phyloP scores from a whole-genome alignment of 2,329 filamentous ascomycete species.

The Xylariomycetidae sp. region DNA sequence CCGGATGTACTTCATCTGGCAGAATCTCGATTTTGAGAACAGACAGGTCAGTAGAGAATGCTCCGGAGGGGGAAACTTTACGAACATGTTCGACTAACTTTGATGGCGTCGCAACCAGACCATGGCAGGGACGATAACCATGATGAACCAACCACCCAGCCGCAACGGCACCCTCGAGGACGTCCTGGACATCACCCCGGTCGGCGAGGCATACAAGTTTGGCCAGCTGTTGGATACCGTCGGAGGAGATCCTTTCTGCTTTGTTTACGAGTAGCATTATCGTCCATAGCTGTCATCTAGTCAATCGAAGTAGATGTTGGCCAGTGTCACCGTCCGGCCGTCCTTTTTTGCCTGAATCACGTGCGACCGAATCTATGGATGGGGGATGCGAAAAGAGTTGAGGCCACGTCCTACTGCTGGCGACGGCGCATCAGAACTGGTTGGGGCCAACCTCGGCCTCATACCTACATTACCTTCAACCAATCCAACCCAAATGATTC shows the following conservation, averaged over 20 bases:
- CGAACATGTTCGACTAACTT: background rate
- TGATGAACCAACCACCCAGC: slow-evolving; percentile 34
- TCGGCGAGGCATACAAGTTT: slow-evolving; percentile 21
- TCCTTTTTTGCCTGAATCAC: too few species aligned
- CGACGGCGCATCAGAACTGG: too few species aligned
- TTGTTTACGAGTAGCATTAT: slow-evolving; percentile 35
- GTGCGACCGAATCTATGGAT: too few species aligned
- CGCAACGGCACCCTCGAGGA: slow-evolving; percentile 37
- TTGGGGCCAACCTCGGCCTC: too few species aligned
- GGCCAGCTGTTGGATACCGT: slow-evolving; percentile 33
- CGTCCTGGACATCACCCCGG: slow-evolving; percentile 21
- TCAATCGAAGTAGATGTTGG: too few species aligned
- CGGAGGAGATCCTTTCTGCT: slow-evolving; percentile 36
- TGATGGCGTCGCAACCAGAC: slow-evolving; percentile 18
- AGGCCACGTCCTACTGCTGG: too few species aligned
- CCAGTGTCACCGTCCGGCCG: too few species aligned
- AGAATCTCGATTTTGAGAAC: slow-evolving; percentile 36
- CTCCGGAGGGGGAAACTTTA: too few species aligned
- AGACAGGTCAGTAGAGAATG: slow-evolving; percentile 26
- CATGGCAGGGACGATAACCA: slow-evolving; percentile 35
- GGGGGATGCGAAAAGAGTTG: too few species aligned
- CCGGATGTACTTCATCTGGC: slow-evolving; percentile 43
- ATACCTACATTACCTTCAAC: too few species aligned
- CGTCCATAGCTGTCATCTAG: too few species aligned
- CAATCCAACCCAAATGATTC: too few species aligned